Base-by-base conservation (phyloP, 768 basidiomycete species). In the Tylopilus cervinicoccineus region DNA sequence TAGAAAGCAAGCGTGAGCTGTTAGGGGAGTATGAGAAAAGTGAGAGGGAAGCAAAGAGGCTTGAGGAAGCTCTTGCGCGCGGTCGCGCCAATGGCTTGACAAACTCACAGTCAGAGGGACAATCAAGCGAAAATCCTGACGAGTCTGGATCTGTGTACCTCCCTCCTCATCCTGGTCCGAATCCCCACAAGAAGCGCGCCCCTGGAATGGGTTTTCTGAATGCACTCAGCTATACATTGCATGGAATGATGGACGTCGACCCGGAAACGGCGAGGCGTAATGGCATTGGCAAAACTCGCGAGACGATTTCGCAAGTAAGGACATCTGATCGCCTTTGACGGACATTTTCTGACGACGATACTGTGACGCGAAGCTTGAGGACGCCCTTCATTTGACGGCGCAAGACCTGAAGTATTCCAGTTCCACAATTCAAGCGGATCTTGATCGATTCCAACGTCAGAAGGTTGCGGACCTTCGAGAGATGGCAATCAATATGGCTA, bases 181-280 rank as follows among this genome's bases (percentile, higher is more conserved):
- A 77, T 58, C 85, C 86, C 45, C 70, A 77, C 28, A 75, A 76
- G 63, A 69, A 77, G 45, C 77, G 79, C 48, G 71, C 83, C 12
- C 86, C 88, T 45, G 88, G 88, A 7, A 89, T 89, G 77, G 93
- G 91, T 17, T 70, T 99, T 20, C 60, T 99, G 29, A 92, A 84
- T 57, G 96, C 96, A 14, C 72, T 99, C 36, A 93, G 87, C 61
- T 94, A 96, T 69, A 94, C 93, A 20, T 66, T 99, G 47, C 93
- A 94, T 57, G 94, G 95, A 5, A 94, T 98, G 84, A 97, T 99
- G 86, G 96, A 99, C 58, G 89, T 89, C 16, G 96, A 99, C 69
- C 96, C 96, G 3, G 96, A 98, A 72, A 90, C 88, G 16, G 94
- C 95, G 6, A 75, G 96, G 51, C 76, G 96, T 54, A 97, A 88